Percentiles rank a stretch among this genome's conserved stretches.
phyloP scores from a whole-genome alignment of 257 asterid species.

The Leonotis leonurus region DNA sequence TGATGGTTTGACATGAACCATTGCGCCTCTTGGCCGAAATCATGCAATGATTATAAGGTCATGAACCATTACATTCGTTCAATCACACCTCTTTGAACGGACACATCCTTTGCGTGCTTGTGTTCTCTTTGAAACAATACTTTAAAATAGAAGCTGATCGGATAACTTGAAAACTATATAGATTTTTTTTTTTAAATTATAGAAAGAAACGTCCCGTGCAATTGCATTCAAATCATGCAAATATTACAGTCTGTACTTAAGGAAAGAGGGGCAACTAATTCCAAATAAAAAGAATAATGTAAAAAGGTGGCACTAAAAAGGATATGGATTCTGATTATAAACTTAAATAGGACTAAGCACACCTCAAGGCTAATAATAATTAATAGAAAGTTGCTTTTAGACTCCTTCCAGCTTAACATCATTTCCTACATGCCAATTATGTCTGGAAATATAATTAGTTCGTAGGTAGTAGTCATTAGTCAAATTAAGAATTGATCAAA shows the following conservation, averaged over 20 bases:
- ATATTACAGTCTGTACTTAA: neutral
- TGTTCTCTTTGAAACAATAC: too few relatives aligned
- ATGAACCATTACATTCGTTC: too few relatives aligned
- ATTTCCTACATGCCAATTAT: constrained; percentile 8
- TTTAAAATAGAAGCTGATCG: too few relatives aligned
- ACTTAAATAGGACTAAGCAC: neutral
- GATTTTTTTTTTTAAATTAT: too few relatives aligned
- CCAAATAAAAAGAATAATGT: neutral
- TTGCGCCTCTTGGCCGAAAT: too few relatives aligned
- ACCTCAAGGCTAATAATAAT: too few relatives aligned
- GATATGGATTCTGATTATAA: neutral
- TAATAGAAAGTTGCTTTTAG: neutral
- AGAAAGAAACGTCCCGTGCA: neutral
- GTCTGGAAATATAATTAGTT: neutral
- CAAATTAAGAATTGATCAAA: neutral
- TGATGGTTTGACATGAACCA: too few relatives aligned
- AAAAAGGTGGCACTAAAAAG: neutral
- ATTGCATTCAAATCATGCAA: neutral
- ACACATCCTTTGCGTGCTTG: too few relatives aligned
- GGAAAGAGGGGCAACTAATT: neutral
- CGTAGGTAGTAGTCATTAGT: constrained; percentile 7
- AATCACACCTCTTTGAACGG: too few relatives aligned
- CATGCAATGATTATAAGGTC: too few relatives aligned
- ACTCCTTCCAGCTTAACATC: neutral
- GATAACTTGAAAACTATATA: too few relatives aligned